phyloP scores from a whole-genome alignment of 1,139 yeast species.

The Candida sanyaensis region DNA sequence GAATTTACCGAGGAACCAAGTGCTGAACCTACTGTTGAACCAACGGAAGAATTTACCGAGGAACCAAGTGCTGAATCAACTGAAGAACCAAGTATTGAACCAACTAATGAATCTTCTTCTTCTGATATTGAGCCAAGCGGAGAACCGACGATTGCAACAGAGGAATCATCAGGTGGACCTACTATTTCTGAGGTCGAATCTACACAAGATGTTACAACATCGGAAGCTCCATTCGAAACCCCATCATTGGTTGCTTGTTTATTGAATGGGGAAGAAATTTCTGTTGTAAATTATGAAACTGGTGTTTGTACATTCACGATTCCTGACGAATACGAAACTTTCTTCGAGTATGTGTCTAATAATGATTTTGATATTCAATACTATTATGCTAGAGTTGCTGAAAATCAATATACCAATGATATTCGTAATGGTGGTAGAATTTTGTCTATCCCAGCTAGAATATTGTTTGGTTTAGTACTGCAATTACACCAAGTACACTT shows the following conservation, averaged over 20 bases:
- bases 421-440: conserved; percentile 37
- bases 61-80: background rate
- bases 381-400: conserved; percentile 35
- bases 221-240: background rate
- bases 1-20: background rate
- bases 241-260: conserved; percentile 33
- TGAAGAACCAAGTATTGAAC: conserved; percentile 10
- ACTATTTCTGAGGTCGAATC: background rate
- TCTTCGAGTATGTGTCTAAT: conserved; percentile 27
- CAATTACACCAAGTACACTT: conserved; percentile 34
- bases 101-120: conserved; percentile 3
- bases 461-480: conserved; percentile 23
- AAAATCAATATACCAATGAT: conserved; percentile 33
- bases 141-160: background rate
- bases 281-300: conserved; percentile 42
- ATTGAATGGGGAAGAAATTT: conserved; percentile 33
- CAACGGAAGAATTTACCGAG: background rate
- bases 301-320: conserved; percentile 43
- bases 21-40: background rate
- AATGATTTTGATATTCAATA: conserved; percentile 39
- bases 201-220: background rate
- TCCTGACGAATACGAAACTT: conserved; percentile 29
- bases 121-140: background rate
- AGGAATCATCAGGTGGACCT: background rate
- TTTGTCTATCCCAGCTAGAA: conserved; percentile 35